phyloP scores from a whole-genome alignment of 2,329 filamentous ascomycete species.

The Aspergillus terreus region DNA sequence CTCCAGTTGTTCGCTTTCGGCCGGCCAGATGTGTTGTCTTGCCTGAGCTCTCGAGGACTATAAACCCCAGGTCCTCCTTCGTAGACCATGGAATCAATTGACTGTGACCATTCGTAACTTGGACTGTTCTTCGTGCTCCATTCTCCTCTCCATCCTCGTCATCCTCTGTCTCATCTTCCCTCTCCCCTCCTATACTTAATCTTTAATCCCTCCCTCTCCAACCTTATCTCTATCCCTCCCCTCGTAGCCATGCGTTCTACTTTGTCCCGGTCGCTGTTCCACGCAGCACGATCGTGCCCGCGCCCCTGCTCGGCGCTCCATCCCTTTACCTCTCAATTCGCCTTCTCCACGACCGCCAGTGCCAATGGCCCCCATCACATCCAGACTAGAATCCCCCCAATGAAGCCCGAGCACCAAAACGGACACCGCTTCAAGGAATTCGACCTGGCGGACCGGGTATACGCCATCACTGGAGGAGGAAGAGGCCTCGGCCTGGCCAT shows the following conservation, averaged over 20 bases:
- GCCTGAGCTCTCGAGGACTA: slow-evolving; percentile 12
- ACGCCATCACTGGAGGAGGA: slow-evolving; percentile 42
- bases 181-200: slow-evolving; percentile 1
- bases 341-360: slow-evolving; percentile 20
- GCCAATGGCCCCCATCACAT: slow-evolving; percentile 25
- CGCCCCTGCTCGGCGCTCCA: slow-evolving; percentile 3
- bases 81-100: neutral
- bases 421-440: slow-evolving; percentile 40
- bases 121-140: neutral
- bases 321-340: slow-evolving; percentile 6
- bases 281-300: slow-evolving; percentile 10
- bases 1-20: slow-evolving; percentile 15
- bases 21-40: slow-evolving; percentile 7
- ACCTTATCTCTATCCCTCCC: neutral
- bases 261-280: slow-evolving; percentile 14
- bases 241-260: slow-evolving; percentile 14
- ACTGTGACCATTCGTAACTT: neutral
- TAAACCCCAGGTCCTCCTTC: slow-evolving; percentile 16
- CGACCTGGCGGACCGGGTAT: slow-evolving; percentile 39
- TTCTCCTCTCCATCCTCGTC: neutral
- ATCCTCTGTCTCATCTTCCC: neutral
- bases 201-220: slow-evolving; percentile 1
- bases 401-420: slow-evolving; percentile 18
- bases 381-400: slow-evolving; percentile 26
- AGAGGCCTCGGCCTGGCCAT: slow-evolving; percentile 44